Conservation (phyloP, 202 grass and related monocot genomes). For the Bolboschoenoplectus hybrid region DNA sequence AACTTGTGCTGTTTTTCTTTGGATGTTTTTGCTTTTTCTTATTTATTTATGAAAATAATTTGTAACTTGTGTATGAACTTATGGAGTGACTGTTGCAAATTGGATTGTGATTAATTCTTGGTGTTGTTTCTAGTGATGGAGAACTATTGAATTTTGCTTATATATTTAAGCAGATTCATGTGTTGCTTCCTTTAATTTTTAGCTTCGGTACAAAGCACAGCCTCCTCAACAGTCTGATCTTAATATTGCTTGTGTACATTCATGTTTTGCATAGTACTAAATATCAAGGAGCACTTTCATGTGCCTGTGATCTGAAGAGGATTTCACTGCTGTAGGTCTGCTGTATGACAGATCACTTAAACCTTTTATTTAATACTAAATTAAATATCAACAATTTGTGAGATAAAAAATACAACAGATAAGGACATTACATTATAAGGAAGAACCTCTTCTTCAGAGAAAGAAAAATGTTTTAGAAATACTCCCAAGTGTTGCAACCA, state of each 20-base stretch:
- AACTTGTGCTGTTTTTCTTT: not conserved
- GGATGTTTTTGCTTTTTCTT: not conserved
- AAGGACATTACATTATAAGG: not conserved
- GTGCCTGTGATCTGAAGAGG: not conserved
- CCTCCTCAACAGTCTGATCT: not conserved
- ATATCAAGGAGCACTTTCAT: not conserved
- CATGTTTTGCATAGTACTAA: not conserved
- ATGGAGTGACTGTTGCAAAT: not conserved
- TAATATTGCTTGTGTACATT: not conserved
- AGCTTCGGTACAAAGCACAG: no score
- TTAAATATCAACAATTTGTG: not conserved
- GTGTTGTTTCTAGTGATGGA: not conserved
- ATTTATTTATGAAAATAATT: not conserved
- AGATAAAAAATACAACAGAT: not conserved
- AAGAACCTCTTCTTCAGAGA: not conserved
- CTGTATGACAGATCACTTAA: not conserved
- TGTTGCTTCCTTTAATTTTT: not conserved
- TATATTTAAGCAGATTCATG: not conserved
- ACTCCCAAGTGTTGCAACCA: not conserved
- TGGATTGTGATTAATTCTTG: conserved; percentile 4
- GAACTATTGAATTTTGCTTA: not conserved
- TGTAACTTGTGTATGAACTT: conserved; percentile 9
- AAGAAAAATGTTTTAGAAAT: not conserved
- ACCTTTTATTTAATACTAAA: not conserved
- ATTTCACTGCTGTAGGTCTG: not conserved